Base-by-base conservation (phyloP, 352 stramenopile genomes). In the Globisporangium spiculum region DNA sequence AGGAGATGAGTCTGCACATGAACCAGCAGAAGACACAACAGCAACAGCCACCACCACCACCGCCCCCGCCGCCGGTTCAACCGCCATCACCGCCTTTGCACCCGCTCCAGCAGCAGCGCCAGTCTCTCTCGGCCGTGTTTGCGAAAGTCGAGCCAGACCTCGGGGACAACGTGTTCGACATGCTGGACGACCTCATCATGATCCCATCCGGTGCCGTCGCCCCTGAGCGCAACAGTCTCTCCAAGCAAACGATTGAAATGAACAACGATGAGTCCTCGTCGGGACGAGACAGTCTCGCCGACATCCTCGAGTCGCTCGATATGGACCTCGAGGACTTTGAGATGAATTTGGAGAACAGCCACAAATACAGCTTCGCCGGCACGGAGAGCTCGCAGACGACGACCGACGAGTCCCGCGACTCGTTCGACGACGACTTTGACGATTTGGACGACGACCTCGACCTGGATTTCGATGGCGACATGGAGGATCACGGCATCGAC, bases 101-200 rank as follows among this genome's bases (percentile, higher is more conserved):
- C 65, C 80, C 71, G 34, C 41, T 69, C 4, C 60, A 60, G 9
- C 63, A 65, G 38, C 70, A 63, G 24, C 77, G 77, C 14, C 71
- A 75, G 67, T 86, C 78, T 38, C 84, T 92, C 54, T 89, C 84
- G 53, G 74, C 83, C 12, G 85, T 78, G 9, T 79, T 92, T 24
- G 67, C 69, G 38, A 90, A 91, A 66, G 83, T 94, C 52, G 86
- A 94, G 72, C 84, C 86, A 2, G 86, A 94, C 65, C 70, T 93
- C 30, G 84, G 83, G 41, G 86, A 94, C 75, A 94, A 90, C 74
- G 83, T 94, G 34, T 94, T 94, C 68, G 86, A 94, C 70, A 94
- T 94, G 86, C 75, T 94, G 41, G 86, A 94, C 75, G 86, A 94
- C 63, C 79, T 94, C 66, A 92, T 94, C 69, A 90, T 92, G 81